phyloP scores from a whole-genome alignment of 257 asterid species.

The Henckelia pumila region DNA sequence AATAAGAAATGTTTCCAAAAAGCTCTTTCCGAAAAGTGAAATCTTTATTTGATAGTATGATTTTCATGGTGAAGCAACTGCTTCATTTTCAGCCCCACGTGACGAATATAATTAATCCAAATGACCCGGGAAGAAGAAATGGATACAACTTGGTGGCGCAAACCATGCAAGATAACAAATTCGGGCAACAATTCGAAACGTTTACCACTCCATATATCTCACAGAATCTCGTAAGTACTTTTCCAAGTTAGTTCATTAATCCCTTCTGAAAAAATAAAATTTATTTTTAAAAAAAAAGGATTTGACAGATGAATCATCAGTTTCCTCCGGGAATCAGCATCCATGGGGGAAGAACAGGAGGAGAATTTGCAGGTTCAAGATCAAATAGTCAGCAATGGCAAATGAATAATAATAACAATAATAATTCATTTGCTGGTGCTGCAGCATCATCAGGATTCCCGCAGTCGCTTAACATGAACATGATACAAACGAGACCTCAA shows the following conservation, averaged over 20 bases:
- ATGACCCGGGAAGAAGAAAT: conserved; percentile 32
- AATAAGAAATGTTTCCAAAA: too few species aligned
- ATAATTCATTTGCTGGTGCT: not conserved
- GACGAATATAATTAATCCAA: conserved; percentile 5
- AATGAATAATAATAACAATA: conserved; percentile 25
- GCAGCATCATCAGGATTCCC: conserved; percentile 4
- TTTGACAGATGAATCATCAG: conserved; percentile 30
- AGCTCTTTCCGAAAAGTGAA: too few species aligned
- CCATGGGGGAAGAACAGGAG: conserved; percentile 43
- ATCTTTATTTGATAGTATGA: too few species aligned
- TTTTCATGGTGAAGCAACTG: not conserved
- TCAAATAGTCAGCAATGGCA: conserved; percentile 45
- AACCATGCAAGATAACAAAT: conserved; percentile 44
- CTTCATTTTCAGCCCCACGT: conserved; percentile 23
- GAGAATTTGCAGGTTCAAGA: conserved; percentile 31
- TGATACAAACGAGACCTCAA: not conserved
- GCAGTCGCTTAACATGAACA: not conserved
- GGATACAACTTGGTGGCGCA: conserved; percentile 49
- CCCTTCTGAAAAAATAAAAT: not conserved
- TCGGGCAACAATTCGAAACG: conserved; percentile 43
- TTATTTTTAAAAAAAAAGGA: not conserved
- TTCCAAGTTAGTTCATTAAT: not conserved
- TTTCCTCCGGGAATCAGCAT: conserved; percentile 44
- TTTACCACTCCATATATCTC: conserved; percentile 31
- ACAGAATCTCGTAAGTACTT: conserved; percentile 36